Evolutionary conservation across 1,284 basidiomycete species (phyloP).

Genomic region (Ceratobasidium sp.): DNA sequence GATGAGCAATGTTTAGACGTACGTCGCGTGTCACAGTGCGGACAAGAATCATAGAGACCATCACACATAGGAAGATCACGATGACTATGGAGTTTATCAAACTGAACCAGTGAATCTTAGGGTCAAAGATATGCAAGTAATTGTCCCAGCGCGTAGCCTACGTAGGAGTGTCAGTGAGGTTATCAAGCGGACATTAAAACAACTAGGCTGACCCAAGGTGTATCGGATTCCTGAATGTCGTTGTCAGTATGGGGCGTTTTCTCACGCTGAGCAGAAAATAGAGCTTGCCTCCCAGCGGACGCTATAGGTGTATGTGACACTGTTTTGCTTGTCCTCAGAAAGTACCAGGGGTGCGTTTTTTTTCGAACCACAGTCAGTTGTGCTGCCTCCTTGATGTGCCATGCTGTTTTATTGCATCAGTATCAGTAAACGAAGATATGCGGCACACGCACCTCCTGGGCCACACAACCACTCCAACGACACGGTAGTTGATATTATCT

Average conservation of each 20-base stretch:
- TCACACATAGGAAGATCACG: slow-evolving; percentile 87
- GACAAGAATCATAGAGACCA: slow-evolving; percentile 92
- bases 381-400: slow-evolving; percentile 54
- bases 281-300: slow-evolving; percentile 82
- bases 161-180: slow-evolving; percentile 27
- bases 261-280: too few species aligned
- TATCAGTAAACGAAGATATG: background rate
- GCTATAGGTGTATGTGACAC: slow-evolving; percentile 90
- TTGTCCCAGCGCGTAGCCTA: slow-evolving; percentile 96
- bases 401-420: slow-evolving; percentile 16
- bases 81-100: slow-evolving; percentile 94
- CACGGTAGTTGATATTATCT: slow-evolving; percentile 73
- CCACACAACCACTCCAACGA: slow-evolving; percentile 94
- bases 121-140: slow-evolving; percentile 77
- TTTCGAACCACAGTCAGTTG: slow-evolving; percentile 55
- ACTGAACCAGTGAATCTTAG: slow-evolving; percentile 76
- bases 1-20: slow-evolving; percentile 62
- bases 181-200: background rate
- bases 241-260: slow-evolving; percentile 13
- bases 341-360: slow-evolving; percentile 65
- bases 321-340: slow-evolving; percentile 69
- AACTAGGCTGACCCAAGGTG: slow-evolving; percentile 73
- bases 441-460: slow-evolving; percentile 70
- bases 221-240: slow-evolving; percentile 73
- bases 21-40: slow-evolving; percentile 91